Evolutionary conservation across 768 basidiomycete species (phyloP), one percentile per base, ranked within the genome.

Genomic region (Coprinellus micaceus): DNA sequence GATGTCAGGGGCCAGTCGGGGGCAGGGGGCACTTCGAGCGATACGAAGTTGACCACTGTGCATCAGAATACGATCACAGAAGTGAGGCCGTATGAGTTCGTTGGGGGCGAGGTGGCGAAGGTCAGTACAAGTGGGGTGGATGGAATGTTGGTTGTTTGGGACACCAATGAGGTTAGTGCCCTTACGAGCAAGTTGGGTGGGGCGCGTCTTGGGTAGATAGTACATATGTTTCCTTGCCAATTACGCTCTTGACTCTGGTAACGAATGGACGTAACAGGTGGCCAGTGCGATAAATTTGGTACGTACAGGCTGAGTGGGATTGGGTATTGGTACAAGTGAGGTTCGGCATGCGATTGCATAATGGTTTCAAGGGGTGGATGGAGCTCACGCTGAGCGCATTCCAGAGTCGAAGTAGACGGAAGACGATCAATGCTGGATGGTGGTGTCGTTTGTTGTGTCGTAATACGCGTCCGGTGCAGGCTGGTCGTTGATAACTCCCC

Each of bases 11-110:
- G 82, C 19, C 79, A 81, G 58, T 71, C 72, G 30, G 63, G 62
- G 45, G 62, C 65, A 24, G 54, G 68, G 28, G 70, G 71, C 9
- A 56, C 65, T 21, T 66, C 62, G 9, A 67, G 70, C 4, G 85
- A 89, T 64, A 91, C 89, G 2, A 91, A 95, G 67, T 73, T 96
- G 51, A 74, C 82, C 65, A 98, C 97, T 13, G 81, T 97, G 49
- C 97, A 98, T 68, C 97, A 98, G 80, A 99, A 99, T 76, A 97
- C 95, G 36, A 97, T 99, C 72, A 98, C 94, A n/a, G 87, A 80
- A 62, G 79, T 98, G 39, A 76, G 94, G 55, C 75, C 90, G 25
- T 97, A 90, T 65, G 87, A 87, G 59, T 76, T 73, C 1, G 61
- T 64, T 2, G 78, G 76, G 12, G 86, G 83, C 0, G 72, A 74